phyloP scores from a whole-genome alignment of 1,139 yeast species.

The Martiniozyma asiatica region DNA sequence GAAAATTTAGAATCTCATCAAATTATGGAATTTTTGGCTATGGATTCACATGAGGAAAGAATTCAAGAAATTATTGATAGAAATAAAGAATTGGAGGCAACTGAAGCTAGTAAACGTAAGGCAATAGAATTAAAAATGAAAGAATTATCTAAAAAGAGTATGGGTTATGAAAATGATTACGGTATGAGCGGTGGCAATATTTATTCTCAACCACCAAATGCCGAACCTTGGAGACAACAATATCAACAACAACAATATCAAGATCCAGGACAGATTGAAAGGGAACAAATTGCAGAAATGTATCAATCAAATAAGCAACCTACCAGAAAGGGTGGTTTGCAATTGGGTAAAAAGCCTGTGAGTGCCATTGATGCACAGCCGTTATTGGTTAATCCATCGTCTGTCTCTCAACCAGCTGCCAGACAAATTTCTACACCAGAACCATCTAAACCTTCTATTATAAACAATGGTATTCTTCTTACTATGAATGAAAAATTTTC shows the following conservation, averaged over 20 bases:
- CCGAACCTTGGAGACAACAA: constrained; percentile 11
- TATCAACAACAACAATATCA: constrained; percentile 6
- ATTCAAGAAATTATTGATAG: constrained; percentile 96
- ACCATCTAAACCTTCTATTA: constrained; percentile 25
- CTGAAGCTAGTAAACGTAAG: constrained; percentile 91
- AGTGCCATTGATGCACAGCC: constrained; percentile 19
- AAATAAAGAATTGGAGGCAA: constrained; percentile 93
- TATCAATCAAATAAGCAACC: constrained; percentile 2
- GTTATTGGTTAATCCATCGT: constrained; percentile 13
- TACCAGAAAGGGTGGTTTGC: constrained; percentile 63
- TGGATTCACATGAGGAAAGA: constrained; percentile 98
- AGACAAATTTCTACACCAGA: constrained; percentile 8
- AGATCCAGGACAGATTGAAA: no score
- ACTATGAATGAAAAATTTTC: constrained; percentile 66
- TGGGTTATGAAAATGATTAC: no score
- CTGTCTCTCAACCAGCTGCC: no score
- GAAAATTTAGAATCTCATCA: constrained; percentile 78
- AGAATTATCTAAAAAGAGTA: constrained; percentile 55
- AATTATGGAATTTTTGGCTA: constrained; percentile 81
- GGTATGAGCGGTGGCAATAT: no score
- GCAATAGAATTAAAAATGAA: constrained; percentile 91
- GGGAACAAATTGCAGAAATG: no score
- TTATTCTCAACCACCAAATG: constrained; percentile 9
- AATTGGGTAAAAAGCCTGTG: constrained; percentile 53
- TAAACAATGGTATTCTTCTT: constrained; percentile 70